Evolutionary conservation across 305 asterid genomes (phyloP).

Genomic region (Rubia tinctorum): DNA sequence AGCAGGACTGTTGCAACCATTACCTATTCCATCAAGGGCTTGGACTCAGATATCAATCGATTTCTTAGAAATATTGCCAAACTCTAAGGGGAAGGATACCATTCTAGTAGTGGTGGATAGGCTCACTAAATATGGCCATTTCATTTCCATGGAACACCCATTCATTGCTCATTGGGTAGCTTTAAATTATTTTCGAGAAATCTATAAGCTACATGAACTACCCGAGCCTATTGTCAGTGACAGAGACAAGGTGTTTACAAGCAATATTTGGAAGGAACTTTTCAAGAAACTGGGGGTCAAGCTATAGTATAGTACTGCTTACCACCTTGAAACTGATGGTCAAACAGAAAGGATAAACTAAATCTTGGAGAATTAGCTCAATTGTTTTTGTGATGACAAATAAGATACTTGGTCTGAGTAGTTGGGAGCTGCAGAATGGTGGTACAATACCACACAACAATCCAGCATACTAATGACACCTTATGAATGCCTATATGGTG

Average conservation of each 20-base stretch:
- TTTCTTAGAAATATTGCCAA: background rate
- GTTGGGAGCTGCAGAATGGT: background rate
- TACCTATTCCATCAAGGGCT: background rate
- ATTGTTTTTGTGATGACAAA: background rate
- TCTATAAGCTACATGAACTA: background rate
- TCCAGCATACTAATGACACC: background rate
- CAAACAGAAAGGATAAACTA: background rate
- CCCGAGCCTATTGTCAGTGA: background rate
- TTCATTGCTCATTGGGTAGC: background rate
- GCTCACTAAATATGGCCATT: background rate
- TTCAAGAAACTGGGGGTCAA: background rate
- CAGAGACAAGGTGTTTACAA: background rate
- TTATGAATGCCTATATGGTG: background rate
- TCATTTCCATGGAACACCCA: background rate
- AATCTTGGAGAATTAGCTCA: background rate
- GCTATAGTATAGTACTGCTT: background rate
- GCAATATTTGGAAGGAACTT: background rate
- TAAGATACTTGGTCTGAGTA: accelerated
- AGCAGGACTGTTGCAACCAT: background rate
- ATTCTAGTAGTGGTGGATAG: too few species aligned
- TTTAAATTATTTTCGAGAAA: accelerated
- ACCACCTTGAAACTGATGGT: constrained; percentile 1
- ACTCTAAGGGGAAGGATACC: background rate
- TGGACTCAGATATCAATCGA: background rate
- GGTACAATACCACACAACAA: too few species aligned